Conservation (phyloP, 768 basidiomycete genomes). For the Lactarius sanguifluus region DNA sequence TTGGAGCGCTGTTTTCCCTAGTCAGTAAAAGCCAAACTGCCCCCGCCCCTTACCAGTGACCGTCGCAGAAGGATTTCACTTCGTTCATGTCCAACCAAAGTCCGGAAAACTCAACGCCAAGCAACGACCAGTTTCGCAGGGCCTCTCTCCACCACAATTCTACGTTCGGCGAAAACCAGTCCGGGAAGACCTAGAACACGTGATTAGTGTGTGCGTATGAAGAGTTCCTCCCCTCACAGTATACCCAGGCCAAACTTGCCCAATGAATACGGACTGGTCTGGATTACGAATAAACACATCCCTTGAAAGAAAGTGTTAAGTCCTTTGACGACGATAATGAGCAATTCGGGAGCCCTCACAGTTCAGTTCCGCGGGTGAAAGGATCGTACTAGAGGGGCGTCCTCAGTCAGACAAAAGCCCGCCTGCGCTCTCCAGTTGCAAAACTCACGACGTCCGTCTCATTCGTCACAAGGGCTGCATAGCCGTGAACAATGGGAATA, state of each 20-base stretch:
- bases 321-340: not conserved
- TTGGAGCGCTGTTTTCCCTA: conserved; percentile 48
- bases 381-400: conserved; percentile 54
- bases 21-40: not conserved
- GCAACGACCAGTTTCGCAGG: conserved; percentile 51
- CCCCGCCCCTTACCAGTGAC: conserved; percentile 37
- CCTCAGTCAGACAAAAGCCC: not conserved
- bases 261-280: conserved; percentile 68
- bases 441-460: conserved; percentile 57
- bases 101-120: conserved; percentile 59
- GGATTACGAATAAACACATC: conserved; percentile 74
- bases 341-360: conserved; percentile 39
- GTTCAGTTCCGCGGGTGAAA: conserved; percentile 59
- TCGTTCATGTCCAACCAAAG: conserved; percentile 77
- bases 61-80: conserved; percentile 59
- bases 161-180: conserved; percentile 58
- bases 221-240: conserved; percentile 44
- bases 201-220: not conserved
- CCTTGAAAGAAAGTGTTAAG: conserved; percentile 36
- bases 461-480: conserved; percentile 56
- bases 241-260: conserved; percentile 78
- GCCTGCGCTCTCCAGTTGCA: not conserved
- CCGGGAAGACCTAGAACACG: conserved; percentile 52
- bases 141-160: conserved; percentile 62
- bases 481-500: conserved; percentile 71